A percentile compares a stretch with the other conserved stretches of the same genome.
phyloP scores from a whole-genome alignment of 257 asterid species.

The Nicotiana noctiflora region DNA sequence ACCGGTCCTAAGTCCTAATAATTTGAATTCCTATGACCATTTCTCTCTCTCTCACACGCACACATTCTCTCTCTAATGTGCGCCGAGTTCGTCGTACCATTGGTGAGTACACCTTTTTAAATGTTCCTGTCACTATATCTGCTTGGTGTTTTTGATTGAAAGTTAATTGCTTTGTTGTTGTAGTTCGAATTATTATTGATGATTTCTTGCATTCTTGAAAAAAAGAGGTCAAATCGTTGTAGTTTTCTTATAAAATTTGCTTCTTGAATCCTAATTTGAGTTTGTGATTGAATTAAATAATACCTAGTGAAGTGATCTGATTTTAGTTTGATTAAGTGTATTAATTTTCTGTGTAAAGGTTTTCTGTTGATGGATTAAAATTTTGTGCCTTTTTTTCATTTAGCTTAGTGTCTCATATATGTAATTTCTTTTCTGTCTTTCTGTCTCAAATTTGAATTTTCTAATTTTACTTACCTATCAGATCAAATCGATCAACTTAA shows the following conservation, averaged over 20 bases:
- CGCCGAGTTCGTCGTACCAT: not conserved
- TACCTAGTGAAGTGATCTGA: not conserved
- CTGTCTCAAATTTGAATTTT: not conserved
- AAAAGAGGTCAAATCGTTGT: not conserved
- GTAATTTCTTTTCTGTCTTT: not conserved
- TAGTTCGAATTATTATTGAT: not conserved
- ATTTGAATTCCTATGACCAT: not conserved
- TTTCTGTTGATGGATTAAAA: not conserved
- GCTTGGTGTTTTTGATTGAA: not conserved
- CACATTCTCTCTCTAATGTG: no score
- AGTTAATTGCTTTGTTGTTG: not conserved
- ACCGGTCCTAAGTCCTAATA: not conserved
- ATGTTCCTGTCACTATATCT: not conserved
- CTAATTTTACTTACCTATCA: not conserved
- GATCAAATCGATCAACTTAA: not conserved
- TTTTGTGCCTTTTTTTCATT: not conserved
- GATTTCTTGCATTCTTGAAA: not conserved
- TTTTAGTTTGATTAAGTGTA: not conserved
- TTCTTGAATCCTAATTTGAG: not conserved
- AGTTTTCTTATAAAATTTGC: not conserved
- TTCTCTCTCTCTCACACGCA: no score
- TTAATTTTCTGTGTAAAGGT: not conserved
- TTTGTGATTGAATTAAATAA: not conserved
- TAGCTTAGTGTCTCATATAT: not conserved
- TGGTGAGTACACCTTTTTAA: not conserved